These are phyloP conservation scores for Zygoascus ofunaensis DNA, from an alignment of 805 yeast genomes.

Conservation along the genomic window DNA sequence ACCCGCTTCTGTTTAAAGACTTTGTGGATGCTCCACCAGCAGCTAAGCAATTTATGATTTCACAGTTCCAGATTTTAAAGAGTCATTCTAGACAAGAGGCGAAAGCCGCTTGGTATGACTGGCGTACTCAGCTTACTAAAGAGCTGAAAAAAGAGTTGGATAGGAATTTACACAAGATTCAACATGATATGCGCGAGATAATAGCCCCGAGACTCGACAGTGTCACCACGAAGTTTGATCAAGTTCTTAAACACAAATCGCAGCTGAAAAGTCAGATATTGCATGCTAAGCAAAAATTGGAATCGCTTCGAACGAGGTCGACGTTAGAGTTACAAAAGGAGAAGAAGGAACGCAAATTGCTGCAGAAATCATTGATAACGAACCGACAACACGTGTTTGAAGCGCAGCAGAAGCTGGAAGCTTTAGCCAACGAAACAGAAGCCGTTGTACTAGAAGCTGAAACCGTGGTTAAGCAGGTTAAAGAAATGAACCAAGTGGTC, in stretches of 20 bases:
- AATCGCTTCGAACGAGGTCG: neutral
- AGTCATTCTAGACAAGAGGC: constrained; percentile 46
- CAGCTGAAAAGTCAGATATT: neutral
- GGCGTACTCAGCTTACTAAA: constrained; percentile 46
- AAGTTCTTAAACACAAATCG: neutral
- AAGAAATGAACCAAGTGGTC: neutral
- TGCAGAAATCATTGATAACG: neutral
- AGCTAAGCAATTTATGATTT: constrained; percentile 35
- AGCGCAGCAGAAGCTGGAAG: neutral
- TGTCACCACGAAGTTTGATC: neutral
- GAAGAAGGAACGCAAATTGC: neutral
- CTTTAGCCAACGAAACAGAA: neutral
- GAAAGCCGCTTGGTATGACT: constrained; percentile 49
- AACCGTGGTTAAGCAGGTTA: neutral
- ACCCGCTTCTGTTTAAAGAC: constrained; percentile 42
- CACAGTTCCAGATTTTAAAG: constrained; percentile 43
- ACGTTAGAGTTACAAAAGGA: neutral
- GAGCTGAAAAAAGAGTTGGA: constrained; percentile 33
- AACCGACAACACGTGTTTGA: neutral
- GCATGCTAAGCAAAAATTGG: neutral
- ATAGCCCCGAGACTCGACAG: neutral
- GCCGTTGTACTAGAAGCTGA: neutral
- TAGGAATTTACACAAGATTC: constrained; percentile 13
- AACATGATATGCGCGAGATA: neutral
- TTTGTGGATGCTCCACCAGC: constrained; percentile 35